Evolutionary conservation across 495 filamentous ascomycete genomes (phyloP).

Genomic region (Echria macrotheca): DNA sequence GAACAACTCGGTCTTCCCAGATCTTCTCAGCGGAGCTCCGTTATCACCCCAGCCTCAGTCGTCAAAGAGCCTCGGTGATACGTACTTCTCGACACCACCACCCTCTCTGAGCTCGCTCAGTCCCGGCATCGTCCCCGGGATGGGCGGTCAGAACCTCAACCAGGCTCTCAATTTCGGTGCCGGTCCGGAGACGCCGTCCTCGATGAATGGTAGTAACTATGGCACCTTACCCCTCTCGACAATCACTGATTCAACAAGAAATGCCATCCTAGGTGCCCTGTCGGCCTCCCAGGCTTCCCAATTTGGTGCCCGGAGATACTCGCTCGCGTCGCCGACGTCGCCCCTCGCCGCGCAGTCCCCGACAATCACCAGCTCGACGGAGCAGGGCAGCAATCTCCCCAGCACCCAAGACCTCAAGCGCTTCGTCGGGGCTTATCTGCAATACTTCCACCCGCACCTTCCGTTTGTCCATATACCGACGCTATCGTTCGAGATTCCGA

Average conservation of each 20-base stretch:
- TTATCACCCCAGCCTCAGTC: slow-evolving; percentile 56
- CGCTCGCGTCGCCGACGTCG: slow-evolving; percentile 61
- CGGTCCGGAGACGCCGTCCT: slow-evolving; percentile 63
- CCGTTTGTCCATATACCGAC: slow-evolving; percentile 93
- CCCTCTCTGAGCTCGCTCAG: slow-evolving; percentile 62
- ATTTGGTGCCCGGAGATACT: slow-evolving; percentile 72
- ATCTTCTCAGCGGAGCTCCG: slow-evolving; percentile 54
- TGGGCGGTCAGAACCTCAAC: slow-evolving; percentile 51
- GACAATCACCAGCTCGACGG: slow-evolving; percentile 44
- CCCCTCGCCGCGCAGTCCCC: slow-evolving; percentile 54
- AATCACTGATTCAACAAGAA: slow-evolving; percentile 90
- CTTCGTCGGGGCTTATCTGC: slow-evolving; percentile 86
- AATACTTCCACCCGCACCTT: slow-evolving; percentile 90
- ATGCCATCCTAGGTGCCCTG: slow-evolving; percentile 76
- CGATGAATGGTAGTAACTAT: slow-evolving; percentile 58
- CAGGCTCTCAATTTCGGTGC: slow-evolving; percentile 55
- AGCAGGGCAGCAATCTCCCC: slow-evolving; percentile 56
- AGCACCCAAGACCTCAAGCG: slow-evolving; percentile 90
- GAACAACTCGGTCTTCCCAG: slow-evolving; percentile 49
- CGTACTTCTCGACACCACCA: slow-evolving; percentile 56
- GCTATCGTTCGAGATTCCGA: slow-evolving; percentile 78
- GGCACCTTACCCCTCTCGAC: slow-evolving; percentile 54
- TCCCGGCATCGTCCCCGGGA: slow-evolving; percentile 44
- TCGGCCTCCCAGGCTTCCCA: slow-evolving; percentile 60
- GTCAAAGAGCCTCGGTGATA: slow-evolving; percentile 47